Base-by-base conservation (phyloP, 2,329 filamentous ascomycete genomes). In the Clonostachys solani region DNA sequence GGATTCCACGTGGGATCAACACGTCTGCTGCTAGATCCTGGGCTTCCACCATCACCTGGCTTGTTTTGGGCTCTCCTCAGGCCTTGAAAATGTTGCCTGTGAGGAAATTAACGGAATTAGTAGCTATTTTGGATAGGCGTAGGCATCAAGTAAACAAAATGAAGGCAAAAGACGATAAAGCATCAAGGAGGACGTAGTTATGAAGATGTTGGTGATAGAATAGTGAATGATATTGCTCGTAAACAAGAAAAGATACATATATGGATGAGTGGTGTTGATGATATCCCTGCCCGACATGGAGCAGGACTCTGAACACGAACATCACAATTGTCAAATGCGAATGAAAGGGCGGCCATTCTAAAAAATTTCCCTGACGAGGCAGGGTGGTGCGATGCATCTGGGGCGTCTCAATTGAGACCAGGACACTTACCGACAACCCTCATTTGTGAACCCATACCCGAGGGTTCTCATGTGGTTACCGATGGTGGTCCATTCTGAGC, bases 391-490 rank as follows among this genome's bases (percentile, higher is more conserved):
- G 23, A 47, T 18, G 45, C 46, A 53, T 41, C 49, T 42, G 42
- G 40, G 19, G 40, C 38, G 45, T 43, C 12, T 33, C 40, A 19
- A 48, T 36, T 44, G 43, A 29, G 23, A 29, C 3, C 23, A 29
- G 23, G 23, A n/a, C 12, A 75, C 78, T 67, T 67, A 83, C 79
- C 80, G 77, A 54, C 80, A 83, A 55, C 80, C 80, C 60, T 83
- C 79, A 67, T 83, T 83, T 16, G 80, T 83, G 61, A 83, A 83
- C 62, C 78, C 77, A 56, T 83, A 83, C 47, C 80, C 79, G 48
- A 81, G 56, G 35, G 65, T 63, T 50, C 80, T 72, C 80, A 83
- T 83, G 51, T 79, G 71, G 60, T 78, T 79, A 52, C 80, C 80
- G 55, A 83, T 83, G 37, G 73, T 79, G 29, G 71, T 76, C 80